Evolutionary conservation across 805 yeast genomes (phyloP), one percentile per base, ranked within the genome.

Genomic region (Lachancea nothofagi): DNA sequence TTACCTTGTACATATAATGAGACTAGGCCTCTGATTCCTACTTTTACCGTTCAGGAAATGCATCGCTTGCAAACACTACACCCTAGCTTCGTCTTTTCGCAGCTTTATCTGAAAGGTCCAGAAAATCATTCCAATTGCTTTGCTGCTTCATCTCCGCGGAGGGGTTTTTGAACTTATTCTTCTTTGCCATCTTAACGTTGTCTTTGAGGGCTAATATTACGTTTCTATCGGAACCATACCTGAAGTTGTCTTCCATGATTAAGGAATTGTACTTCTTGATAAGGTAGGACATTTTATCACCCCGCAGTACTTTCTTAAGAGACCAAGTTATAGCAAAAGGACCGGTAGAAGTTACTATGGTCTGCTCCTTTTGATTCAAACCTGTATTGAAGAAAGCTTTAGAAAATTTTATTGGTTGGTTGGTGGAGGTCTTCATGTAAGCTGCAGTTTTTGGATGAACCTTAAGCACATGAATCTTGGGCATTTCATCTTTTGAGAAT

Each of bases 301-400:
- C 76, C 31, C 65, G 64, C 30, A 80, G 55, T 10, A 83, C 68
- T 45, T 78, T 75, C 48, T 66, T 71, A 55, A 88, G 60, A 9
- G 82, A 78, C 96, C 96, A 88, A 1, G 83, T 72, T 17, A 88
- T 73, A 18, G 87, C 82, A 60, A 77, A 88, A 14, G 89, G 90
- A 2, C 96, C 96, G 2, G 81, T 69, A 3, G 90, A 78, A 1
- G 95, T 73, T 18, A 86, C 78, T 36, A 88, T 83, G 2, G 80
- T 70, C 14, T 83, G 78, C 54, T 82, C 93, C 45, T 74, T 75
- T 19, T 75, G 57, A 35, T 72, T 70, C n/a, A 75, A 40, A 29
- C 87, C 87, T 19, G 81, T 70, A 59, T 88, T 84, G 70, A 88
- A 88, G 49, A 74, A 73, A 4, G 95, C 96, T 42, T 71, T 71